Evolutionary conservation across 345 rosid genomes (phyloP).

Genomic region (Anacardium occidentale): DNA sequence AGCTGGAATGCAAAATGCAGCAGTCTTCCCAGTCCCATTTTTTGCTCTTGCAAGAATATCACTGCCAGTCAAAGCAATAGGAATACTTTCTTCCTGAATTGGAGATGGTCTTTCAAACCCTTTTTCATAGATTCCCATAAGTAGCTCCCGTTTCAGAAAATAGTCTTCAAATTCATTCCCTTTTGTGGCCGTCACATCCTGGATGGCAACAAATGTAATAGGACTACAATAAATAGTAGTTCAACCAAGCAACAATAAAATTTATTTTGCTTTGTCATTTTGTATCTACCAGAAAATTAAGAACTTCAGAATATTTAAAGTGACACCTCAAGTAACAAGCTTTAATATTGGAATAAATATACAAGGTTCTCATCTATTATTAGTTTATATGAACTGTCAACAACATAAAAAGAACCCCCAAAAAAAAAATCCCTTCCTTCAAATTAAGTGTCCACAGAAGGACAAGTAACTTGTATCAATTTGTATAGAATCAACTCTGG

Average conservation of each 20-base stretch:
- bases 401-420: neutral
- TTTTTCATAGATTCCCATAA: slow-evolving; percentile 97
- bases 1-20: slow-evolving; percentile 96
- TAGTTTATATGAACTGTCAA: neutral
- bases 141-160: slow-evolving; percentile 88
- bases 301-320: neutral
- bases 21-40: slow-evolving; percentile 99
- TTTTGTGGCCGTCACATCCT: slow-evolving; percentile 99
- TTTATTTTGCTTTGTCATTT: neutral
- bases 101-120: slow-evolving; percentile 99
- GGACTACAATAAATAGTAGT: neutral
- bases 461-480: neutral
- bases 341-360: neutral
- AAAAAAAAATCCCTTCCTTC: too few species aligned
- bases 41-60: slow-evolving; percentile 99
- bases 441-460: neutral
- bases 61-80: slow-evolving; percentile 97
- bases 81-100: slow-evolving; percentile 99
- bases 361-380: neutral
- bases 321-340: neutral
- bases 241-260: neutral
- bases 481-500: neutral
- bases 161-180: slow-evolving; percentile 99
- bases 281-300: neutral
- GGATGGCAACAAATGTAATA: slow-evolving; percentile 17